Base-by-base conservation (phyloP, 2,329 filamentous ascomycete species). In the Plectosphaerella plurivora region DNA sequence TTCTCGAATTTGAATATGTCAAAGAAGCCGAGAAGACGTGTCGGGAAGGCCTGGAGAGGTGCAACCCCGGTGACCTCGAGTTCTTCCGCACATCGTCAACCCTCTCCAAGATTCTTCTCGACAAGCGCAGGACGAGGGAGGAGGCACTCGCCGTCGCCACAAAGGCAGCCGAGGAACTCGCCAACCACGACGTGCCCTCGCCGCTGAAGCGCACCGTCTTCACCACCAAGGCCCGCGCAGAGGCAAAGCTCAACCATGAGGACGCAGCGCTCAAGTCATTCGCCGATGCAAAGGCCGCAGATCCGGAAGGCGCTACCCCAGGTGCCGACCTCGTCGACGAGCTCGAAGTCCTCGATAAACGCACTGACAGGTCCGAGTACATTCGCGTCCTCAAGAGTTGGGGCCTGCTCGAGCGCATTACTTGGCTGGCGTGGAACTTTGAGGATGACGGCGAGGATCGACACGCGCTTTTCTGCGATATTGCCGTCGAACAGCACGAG, bases 371-470 rank as follows among this genome's bases (percentile, higher is more conserved):
- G 7, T 44, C 36, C 24, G 24, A 44, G 1, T 59, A 57, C 25
- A 56, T 65, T 7, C 50, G 45, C 1, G 53, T 47, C 1, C 49
- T 66, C 1, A 66, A 65, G 41, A 39, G 28, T 0, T 66, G 61
- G 62, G 61, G 37, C 18, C 54, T 61, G 0, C 33, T 65, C 2
- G 62, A 66, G 39, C 56, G 62, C 2, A 54, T 66, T 3, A 63
- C 61, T 0, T 66, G 61, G 56, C 35, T 66, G 8, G 57, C 60
- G 1, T 61, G 57, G 35, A 46, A 60, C 1, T 65, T 63, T 14
- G 39, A 36, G 4, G 53, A 57, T 0, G 15, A 48, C 0, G 51
- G 51, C 0, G 42, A 18, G 1, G 45, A 55, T 1, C 45, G 61
- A 2, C 56, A 57, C 11, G 11, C 35, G 0, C 1, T 12, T 2